A percentile compares a stretch with the other conserved stretches of the same genome.
Evolutionary conservation across 2,329 filamentous ascomycete genomes (phyloP).

Genomic region (Aspergillus sp.): DNA sequence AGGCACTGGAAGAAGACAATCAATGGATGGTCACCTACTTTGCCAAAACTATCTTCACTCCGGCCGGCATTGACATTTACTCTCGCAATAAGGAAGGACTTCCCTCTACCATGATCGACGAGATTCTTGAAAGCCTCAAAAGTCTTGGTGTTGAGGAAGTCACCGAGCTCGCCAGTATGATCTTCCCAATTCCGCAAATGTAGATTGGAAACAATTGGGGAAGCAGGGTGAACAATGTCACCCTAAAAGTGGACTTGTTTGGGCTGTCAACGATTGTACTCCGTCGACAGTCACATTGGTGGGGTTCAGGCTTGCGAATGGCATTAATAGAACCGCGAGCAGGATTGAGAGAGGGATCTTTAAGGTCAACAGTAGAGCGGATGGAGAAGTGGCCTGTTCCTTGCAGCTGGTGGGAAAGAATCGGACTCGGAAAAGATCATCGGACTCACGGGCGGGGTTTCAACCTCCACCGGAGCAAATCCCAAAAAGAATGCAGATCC

Average conservation of each 20-base stretch:
- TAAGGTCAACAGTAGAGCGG: too few species aligned
- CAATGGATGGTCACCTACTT: conserved; percentile 13
- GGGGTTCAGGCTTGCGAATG: too few species aligned
- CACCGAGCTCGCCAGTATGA: not conserved
- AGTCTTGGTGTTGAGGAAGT: conserved; percentile 5
- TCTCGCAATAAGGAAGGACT: conserved; percentile 10
- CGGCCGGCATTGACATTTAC: conserved; percentile 14
- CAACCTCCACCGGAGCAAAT: not conserved
- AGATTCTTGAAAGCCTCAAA: conserved; percentile 8
- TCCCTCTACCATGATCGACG: not conserved
- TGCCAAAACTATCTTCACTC: conserved; percentile 13
- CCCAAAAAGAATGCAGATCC: not conserved
- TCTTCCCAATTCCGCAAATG: conserved; percentile 8
- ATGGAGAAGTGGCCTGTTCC: not conserved
- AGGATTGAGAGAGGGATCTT: too few species aligned
- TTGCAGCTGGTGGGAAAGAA: not conserved
- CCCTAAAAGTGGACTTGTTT: not conserved
- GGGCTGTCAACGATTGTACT: not conserved
- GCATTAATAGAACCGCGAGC: too few species aligned
- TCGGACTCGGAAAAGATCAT: too few species aligned
- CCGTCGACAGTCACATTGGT: not conserved
- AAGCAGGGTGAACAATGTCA: not conserved
- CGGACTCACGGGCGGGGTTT: not conserved
- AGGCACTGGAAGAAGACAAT: conserved; percentile 3
- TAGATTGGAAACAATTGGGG: too few species aligned